These are phyloP conservation scores for Saururus chinensis DNA, from an alignment of 164 flowering plant species.

Conservation along the genomic window DNA sequence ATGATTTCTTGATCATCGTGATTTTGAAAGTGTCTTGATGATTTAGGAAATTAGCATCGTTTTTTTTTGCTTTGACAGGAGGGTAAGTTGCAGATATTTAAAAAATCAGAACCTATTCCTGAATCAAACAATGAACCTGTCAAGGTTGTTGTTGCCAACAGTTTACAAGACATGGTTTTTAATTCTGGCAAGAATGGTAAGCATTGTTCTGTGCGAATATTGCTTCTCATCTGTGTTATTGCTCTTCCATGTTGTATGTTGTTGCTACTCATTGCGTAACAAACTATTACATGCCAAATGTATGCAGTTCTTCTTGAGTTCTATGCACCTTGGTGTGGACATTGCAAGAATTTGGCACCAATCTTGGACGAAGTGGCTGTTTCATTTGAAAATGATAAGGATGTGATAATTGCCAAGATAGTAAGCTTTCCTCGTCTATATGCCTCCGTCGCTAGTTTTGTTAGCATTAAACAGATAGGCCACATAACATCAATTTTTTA, in stretches of 20 bases:
- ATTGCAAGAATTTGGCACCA: conserved; percentile 86
- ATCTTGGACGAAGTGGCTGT: conserved; percentile 90
- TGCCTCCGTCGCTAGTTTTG: not conserved
- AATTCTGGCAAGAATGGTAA: conserved; percentile 87
- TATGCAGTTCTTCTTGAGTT: conserved; percentile 25
- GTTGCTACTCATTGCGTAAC: not conserved
- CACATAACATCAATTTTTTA: too few relatives aligned
- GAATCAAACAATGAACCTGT: conserved; percentile 82
- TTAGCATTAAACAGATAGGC: too few relatives aligned
- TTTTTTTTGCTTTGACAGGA: conserved; percentile 36
- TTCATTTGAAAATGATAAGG: conserved; percentile 52
- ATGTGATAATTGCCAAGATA: conserved; percentile 71
- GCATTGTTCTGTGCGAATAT: not conserved
- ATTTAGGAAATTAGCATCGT: too few relatives aligned
- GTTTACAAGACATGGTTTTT: conserved; percentile 61
- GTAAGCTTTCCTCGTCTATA: conserved; percentile 32
- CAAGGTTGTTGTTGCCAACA: conserved; percentile 90
- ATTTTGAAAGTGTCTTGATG: not conserved
- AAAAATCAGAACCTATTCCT: conserved; percentile 81
- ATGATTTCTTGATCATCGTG: not conserved
- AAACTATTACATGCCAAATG: not conserved
- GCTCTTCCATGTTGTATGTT: not conserved
- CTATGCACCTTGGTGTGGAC: conserved; percentile 99
- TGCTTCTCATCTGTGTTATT: not conserved
- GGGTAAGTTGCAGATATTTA: conserved; percentile 43